Evolutionary conservation across 805 yeast genomes (phyloP).

Genomic region (Ogataea methylovora): DNA sequence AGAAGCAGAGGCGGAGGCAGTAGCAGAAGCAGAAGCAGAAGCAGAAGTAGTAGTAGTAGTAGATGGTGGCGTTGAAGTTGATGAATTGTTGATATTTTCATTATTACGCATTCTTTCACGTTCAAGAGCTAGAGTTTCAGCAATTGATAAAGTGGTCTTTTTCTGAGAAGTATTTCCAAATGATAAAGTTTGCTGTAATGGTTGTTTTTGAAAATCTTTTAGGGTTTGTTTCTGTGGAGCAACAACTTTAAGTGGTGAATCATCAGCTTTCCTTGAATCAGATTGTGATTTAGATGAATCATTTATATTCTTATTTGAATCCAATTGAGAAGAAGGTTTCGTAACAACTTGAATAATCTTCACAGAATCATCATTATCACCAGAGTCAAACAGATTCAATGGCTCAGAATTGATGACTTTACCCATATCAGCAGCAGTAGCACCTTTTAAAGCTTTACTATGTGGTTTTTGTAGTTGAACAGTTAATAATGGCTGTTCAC

Average conservation of each 20-base stretch:
- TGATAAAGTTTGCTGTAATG: not conserved
- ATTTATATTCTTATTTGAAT: not conserved
- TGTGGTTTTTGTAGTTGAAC: slow-evolving; percentile 3
- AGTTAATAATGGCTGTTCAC: slow-evolving; percentile 3
- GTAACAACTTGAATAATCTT: too few relatives aligned
- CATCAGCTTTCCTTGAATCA: too few relatives aligned
- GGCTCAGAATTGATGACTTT: not conserved
- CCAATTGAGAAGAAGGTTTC: not conserved
- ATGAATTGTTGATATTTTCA: too few relatives aligned
- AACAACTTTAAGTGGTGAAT: not conserved
- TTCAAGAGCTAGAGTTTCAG: slow-evolving; percentile 51
- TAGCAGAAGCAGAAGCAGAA: not conserved
- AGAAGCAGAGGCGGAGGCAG: not conserved
- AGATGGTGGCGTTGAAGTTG: too few relatives aligned
- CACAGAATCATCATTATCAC: too few relatives aligned
- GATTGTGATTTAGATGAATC: not conserved
- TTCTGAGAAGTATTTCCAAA: not conserved
- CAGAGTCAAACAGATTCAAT: too few relatives aligned
- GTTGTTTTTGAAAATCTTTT: not conserved
- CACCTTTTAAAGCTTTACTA: not conserved
- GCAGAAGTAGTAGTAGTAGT: too few relatives aligned
- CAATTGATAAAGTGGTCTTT: slow-evolving; percentile 39
- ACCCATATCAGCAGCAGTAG: not conserved
- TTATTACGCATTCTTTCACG: slow-evolving; percentile 39
- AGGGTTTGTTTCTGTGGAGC: not conserved